Evolutionary conservation across 306 rosid genomes (phyloP), one percentile per base, ranked within the genome.

Genomic region (Alnus rubra): DNA sequence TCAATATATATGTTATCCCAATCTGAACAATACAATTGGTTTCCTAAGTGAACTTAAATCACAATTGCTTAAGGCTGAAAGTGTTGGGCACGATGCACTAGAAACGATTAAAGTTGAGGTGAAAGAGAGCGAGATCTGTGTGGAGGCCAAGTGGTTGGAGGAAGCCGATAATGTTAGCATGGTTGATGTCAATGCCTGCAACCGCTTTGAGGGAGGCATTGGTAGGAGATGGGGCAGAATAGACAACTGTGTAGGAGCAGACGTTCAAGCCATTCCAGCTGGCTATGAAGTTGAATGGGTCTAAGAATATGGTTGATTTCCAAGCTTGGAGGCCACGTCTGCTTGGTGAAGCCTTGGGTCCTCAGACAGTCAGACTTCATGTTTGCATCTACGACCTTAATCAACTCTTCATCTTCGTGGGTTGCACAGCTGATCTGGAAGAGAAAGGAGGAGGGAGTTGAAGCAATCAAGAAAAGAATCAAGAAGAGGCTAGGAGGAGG

Each of bases 161-260:
- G 72, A 81, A 86, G 7, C 93, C 97, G 0, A 97, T 97, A 6
- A 94, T 91, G 80, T 94, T 94, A 3, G 88, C 98, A 7, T 86
- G 84, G 83, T 92, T 94, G 23, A 94, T 84, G 63, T 92, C 97
- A 16, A 94, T 71, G 4, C 94, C 98, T 2, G 89, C 97, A 14
- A 94, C 97, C 37, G 91, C 97, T 2, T 76, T 62, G 10, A 86
- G 12, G 2, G 37, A 82, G 0, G 87, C 30, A 30, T 92, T 79
- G 50, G 90, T 90, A 0, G 86, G 51, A 2, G 98, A 84, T 0
- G 84, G 78, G 0, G 89, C 86, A 76, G 97, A 94, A 12, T 75
- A 90, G 31, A 94, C 87, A 0, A 97, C 94, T 0, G 76, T 81
- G 77, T 92, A 94, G 5, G 89, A 83, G 37, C 98, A 91, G 48